Evolutionary conservation across 257 asterid genomes (phyloP), one percentile per base, ranked within the genome.

Genomic region (Solanum chiquidenum): DNA sequence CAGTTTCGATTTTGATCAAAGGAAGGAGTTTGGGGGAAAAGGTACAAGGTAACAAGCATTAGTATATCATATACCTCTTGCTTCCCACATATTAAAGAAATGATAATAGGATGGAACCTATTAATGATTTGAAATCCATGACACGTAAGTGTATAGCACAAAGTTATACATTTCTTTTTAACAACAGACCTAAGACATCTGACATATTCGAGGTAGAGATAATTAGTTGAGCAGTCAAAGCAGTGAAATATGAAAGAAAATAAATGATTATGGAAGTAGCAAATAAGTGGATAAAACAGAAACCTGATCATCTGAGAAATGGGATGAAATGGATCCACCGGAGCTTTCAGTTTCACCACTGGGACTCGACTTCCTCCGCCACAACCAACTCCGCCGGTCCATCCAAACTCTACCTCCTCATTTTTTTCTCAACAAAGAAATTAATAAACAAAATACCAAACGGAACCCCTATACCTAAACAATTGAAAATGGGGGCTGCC

Each of bases 221-320:
- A 52, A 52, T 52, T 52, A 55, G 25, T 55, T 20, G 64, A 55
- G 64, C 64, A 55, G 64, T 55, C 64, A 55, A 20, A 55, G 64
- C 64, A 55, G 64, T 55, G 7, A 49, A 21, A 49, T 2, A 49
- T 14, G 58, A 49, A 49, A 49, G 58, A 52, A 52, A 52, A 52
- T 21, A 12, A 58, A 58, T 58, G 44, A 73, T 18, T 34, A 73
- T 73, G 23, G 38, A 29, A 69, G 23, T 29, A 31, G 38, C 23
- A 29, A 68, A 27, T 27, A 68, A 68, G 35, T 12, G 35, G 74
- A 68, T 27, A 68, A 69, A 69, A 33, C 72, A 83, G 49, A 79
- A 86, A 96, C 98, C 98, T 95, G 99, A 89, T 97, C 99, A 92
- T 95, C 99, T 1, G 97, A 95, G 90, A 93, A 95, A 92, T 89